Percentiles rank a stretch among this genome's conserved stretches.
phyloP scores from a whole-genome alignment of 768 basidiomycete species.

The Boletus reticulatus region DNA sequence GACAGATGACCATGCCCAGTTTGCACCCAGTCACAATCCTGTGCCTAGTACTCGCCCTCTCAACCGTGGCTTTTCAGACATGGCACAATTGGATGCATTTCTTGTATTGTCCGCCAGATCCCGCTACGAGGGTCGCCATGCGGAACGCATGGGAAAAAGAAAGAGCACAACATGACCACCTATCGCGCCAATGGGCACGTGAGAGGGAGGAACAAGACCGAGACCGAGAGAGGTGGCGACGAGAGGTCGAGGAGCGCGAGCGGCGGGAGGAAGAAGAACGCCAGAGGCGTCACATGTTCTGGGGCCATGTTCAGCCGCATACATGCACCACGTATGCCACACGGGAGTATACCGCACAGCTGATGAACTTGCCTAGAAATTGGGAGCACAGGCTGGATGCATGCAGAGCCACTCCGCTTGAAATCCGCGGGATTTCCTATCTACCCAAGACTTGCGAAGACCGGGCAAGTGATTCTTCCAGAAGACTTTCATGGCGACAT shows the following conservation, averaged over 20 bases:
- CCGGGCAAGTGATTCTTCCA: constrained; percentile 2
- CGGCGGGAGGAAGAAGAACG: constrained; percentile 25
- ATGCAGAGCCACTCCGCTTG: constrained; percentile 20
- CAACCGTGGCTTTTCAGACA: neutral
- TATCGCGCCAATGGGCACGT: constrained; percentile 1
- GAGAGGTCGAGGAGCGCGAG: constrained; percentile 4
- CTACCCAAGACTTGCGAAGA: constrained; percentile 25
- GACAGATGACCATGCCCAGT: neutral
- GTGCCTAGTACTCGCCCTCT: neutral
- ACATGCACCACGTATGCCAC: constrained; percentile 28
- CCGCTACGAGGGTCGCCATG: neutral
- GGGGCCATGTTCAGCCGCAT: constrained; percentile 11
- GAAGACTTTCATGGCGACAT: too few relatives aligned
- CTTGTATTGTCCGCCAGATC: neutral
- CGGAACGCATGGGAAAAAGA: neutral
- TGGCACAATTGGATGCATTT: neutral
- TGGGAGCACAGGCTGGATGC: constrained; percentile 20
- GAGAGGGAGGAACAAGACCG: neutral
- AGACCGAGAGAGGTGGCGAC: constrained; percentile 9
- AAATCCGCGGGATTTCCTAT: constrained; percentile 20
- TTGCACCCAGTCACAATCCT: neutral
- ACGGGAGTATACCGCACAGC: constrained; percentile 29
- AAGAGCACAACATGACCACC: neutral
- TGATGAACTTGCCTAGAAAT: constrained; percentile 27
- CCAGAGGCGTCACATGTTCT: constrained; percentile 21